Evolutionary conservation across 768 basidiomycete genomes (phyloP), one percentile per base, ranked within the genome.

Genomic region (Boletus rufocinnamomeus): DNA sequence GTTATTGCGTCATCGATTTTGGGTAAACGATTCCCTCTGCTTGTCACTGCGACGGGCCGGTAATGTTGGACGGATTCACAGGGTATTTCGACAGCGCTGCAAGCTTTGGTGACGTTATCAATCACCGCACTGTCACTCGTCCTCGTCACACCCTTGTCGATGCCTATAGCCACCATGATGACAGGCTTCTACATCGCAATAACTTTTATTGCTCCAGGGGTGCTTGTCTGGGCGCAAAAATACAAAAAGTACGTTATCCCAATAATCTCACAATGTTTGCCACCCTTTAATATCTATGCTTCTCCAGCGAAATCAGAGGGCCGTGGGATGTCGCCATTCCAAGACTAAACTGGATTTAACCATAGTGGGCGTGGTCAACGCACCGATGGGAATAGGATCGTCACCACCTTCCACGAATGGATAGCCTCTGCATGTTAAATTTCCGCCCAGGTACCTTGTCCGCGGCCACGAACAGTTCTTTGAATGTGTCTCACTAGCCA

Each of bases 241-340:
- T 92, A 84, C 77, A 95, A 95, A 78, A 93, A 95, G 91, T 86
- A 67, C 40, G 87, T 79, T 38, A 38, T 62, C 41, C 59, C 54
- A 10, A 35, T 45, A 0, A 46, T 62, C 44, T 63, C 50, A 28
- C 53, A 17, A 53, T 34, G 53, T 63, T 63, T 56, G 58, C 58
- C 43, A 50, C 51, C 55, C 25, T 43, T 41, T 60, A 55, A 62
- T 58, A 41, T 57, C 52, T 45, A 50, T 55, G n/a, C 23, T 52
- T 56, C 64, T 54, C n/a, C 68, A 94, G 92, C 72, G 91, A 93
- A 75, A 88, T 95, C 71, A 83, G 89, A 59, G 93, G 93, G 10
- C 89, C 91, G 61, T 95, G 93, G 93, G 93, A 95, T 71, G 89
- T 90, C 28, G 92, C 92, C 30, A 82, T 87, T 63, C 92, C 92